Conservation (phyloP, 306 rosid species). For the Trifolium dubium region DNA sequence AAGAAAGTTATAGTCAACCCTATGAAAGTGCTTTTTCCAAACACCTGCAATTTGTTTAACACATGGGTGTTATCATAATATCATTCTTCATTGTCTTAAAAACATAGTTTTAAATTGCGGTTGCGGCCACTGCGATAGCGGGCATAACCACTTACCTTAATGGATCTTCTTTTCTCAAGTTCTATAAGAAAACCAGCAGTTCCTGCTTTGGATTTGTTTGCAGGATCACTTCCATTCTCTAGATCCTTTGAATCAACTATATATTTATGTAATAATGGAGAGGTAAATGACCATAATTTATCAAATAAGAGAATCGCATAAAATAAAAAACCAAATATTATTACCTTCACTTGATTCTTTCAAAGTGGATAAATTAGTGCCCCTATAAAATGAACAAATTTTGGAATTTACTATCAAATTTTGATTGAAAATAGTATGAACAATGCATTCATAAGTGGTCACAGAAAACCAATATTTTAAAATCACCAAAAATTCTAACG, state of each 20-base stretch:
- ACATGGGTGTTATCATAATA: neutral
- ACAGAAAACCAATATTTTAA: too few relatives aligned
- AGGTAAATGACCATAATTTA: neutral
- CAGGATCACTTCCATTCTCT: constrained; percentile 47
- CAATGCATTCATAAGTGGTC: too few relatives aligned
- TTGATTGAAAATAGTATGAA: neutral
- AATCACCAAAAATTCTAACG: too few relatives aligned
- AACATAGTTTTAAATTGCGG: neutral
- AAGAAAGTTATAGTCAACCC: constrained; percentile 81
- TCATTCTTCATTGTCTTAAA: neutral
- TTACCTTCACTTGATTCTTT: neutral
- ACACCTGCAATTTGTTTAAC: constrained; percentile 54
- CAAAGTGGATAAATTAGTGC: neutral
- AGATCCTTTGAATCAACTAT: constrained; percentile 38
- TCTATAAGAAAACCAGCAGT: constrained; percentile 72
- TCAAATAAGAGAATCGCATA: neutral
- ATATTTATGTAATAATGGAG: neutral
- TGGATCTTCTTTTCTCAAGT: constrained; percentile 65
- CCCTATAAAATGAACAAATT: neutral
- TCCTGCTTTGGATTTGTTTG: constrained; percentile 57
- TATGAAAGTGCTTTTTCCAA: constrained; percentile 67
- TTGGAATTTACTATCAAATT: neutral
- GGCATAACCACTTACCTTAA: neutral
- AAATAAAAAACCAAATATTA: neutral
- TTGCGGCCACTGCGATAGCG: too few relatives aligned